These are phyloP conservation scores for Drechmeria coniospora DNA, from an alignment of 2,329 filamentous ascomycete species.

Conservation along the genomic window DNA sequence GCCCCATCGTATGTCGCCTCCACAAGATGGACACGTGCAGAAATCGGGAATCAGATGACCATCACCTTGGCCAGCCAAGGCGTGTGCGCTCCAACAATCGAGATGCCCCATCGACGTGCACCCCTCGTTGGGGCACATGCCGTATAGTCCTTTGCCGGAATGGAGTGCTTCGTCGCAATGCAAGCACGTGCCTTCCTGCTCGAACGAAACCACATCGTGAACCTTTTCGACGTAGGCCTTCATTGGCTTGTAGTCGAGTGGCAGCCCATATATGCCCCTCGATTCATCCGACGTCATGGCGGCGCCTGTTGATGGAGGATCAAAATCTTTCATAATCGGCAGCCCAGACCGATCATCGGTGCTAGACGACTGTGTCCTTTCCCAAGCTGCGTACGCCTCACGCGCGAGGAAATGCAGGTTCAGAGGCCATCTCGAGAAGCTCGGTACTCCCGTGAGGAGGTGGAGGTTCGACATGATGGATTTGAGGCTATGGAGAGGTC, in stretches of 20 bases:
- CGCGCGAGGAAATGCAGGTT: constrained; percentile 61
- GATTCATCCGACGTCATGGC: constrained; percentile 5
- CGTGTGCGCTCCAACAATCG: constrained; percentile 40
- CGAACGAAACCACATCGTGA: constrained; percentile 36
- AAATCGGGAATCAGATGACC: constrained; percentile 46
- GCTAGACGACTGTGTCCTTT: constrained; percentile 30
- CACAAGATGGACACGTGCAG: constrained; percentile 60
- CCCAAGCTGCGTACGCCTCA: constrained; percentile 58
- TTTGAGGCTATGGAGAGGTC: constrained; percentile 43
- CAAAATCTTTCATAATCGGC: constrained; percentile 41
- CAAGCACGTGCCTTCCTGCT: constrained; percentile 38
- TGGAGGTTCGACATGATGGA: constrained; percentile 70
- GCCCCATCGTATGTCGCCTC: constrained; percentile 48
- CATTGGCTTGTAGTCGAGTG: constrained; percentile 38
- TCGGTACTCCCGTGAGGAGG: constrained; percentile 60
- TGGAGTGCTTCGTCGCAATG: constrained; percentile 32
- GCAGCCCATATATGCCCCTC: constrained; percentile 37
- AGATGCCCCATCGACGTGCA: constrained; percentile 46
- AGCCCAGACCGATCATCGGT: constrained; percentile 27
- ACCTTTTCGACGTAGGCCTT: constrained; percentile 40
- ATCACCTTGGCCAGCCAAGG: constrained; percentile 23
- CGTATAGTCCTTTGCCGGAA: constrained; percentile 35
- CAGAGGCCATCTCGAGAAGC: constrained; percentile 74
- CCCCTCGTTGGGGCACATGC: constrained; percentile 35
- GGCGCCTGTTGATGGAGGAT: constrained; percentile 8